phyloP scores from a whole-genome alignment of 331 rosid genomes.

The Malus hybrid region DNA sequence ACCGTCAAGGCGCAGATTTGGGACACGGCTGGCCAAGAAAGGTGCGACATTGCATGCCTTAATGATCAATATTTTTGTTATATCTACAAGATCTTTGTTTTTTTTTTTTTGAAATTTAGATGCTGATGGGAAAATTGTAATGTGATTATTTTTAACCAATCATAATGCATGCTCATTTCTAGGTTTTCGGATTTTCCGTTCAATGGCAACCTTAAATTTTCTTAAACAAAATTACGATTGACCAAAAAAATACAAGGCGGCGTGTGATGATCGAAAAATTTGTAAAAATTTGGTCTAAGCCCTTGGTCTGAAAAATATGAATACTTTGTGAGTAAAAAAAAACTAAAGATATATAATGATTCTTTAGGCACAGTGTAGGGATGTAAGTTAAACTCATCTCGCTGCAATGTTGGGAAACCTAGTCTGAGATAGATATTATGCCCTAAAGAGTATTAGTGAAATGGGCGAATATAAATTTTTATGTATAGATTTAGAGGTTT shows the following conservation, averaged over 20 bases:
- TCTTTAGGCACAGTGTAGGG: no score
- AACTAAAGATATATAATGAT: no score
- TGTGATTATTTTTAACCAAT: not conserved
- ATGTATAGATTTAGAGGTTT: no score
- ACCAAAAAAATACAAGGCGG: not conserved
- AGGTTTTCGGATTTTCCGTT: not conserved
- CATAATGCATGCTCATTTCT: not conserved
- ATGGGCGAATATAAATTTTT: no score
- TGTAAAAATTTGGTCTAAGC: not conserved
- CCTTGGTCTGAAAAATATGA: not conserved
- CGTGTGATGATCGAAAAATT: not conserved
- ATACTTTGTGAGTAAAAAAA: no score
- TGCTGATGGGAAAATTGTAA: not conserved
- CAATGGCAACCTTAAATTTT: not conserved
- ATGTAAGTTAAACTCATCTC: no score
- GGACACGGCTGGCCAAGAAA: constrained; percentile 98
- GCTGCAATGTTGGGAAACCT: no score
- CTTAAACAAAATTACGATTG: not conserved
- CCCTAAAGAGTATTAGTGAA: no score
- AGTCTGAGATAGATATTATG: no score
- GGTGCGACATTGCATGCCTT: constrained; percentile 23
- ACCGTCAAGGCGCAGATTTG: constrained; percentile 80
- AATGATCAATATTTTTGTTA: not conserved
- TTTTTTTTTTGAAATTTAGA: not conserved
- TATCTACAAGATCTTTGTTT: not conserved